Evolutionary conservation across 2,329 filamentous ascomycete genomes (phyloP), one percentile per base, ranked within the genome.

Genomic region (Colletotrichum sp.): DNA sequence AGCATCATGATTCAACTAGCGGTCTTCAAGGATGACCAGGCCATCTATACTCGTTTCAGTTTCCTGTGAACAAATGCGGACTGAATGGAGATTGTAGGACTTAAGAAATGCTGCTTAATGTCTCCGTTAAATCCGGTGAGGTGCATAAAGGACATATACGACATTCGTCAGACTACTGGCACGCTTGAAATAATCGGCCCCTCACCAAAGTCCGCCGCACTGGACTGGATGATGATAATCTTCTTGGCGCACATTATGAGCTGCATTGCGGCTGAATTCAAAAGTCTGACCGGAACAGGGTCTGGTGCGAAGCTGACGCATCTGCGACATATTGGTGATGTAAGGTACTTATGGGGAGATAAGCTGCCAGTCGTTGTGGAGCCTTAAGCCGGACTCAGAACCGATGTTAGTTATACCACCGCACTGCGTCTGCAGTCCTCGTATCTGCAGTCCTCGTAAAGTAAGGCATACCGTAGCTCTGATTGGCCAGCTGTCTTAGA

Each of bases 281-380:
- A 0, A 43, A 2, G 39, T n/a, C 39, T 43, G 1, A 1, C 9
- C 39, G 18, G 18, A 43, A 1, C 3, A 3, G 3, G 39, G 18
- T 43, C 18, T n/a, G 0, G 39, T 12, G 0, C 1, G 39, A 43
- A 10, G 39, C 18, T 43, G 39, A 43, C 39, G 39, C 4, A 43
- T 43, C 39, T 43, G 9, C 18, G 9, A 2, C 18, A 4, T 12
- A 43, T n/a, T 43, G 5, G 0, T 43, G 39, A 43, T 43, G 28
- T 30, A 30, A 30, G 28, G 5, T 10, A n/a, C 39, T 43, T 2
- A 1, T 43, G 2, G 18, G 39, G 18, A n/a, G 2, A n/a, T n/a
- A 6, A 43, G 39, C 18, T 43, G 39, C 8, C 1, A 10, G 16
- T 3, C 16, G 39, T 1, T 43, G 4, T 43, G 39, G 39, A 43